Base-by-base conservation (phyloP, 2,329 filamentous ascomycete genomes). In the Calonectria hongkongensis region DNA sequence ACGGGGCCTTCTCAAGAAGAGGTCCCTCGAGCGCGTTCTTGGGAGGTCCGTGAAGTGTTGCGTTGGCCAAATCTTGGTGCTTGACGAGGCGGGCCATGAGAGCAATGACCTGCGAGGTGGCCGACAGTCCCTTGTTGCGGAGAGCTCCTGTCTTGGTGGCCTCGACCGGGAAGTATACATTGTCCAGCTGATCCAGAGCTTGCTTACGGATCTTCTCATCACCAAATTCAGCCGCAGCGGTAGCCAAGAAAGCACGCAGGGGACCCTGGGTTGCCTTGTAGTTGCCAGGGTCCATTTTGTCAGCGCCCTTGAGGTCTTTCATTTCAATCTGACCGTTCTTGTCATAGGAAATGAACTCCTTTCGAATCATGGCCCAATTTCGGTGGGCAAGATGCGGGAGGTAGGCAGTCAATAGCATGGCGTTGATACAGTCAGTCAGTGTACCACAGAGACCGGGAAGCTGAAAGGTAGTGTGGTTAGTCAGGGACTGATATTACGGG, bases 311-410 rank as follows among this genome's bases (percentile, higher is more conserved):
- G 33, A 73, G 71, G 21, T 67, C 71, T 5, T 21, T n/a, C 33
- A 73, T 63, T 3, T 66, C 28, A 10, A 73, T 62, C 13, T 73
- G 33, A 15, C 47, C 54, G 21, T 56, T 56, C 13, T 63, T 47
- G 45, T 66, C 62, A 28, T 67, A 66, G 16, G 50, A 36, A 39
- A 70, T 36, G 62, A 70, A 73, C 15, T 73, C 71, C 33, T 21
- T 73, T 15, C 71, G 67, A 36, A 73, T 70, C 67, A 73, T 73
- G 15, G 71, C 71, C 67, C 63, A 70, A 54, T 66, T 70, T 16
- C 71, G 62, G 63, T 73, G 71, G 28, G 67, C 67, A 16, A 73
- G 62, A 18, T 70, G 71, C 0, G 71, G 71, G 10, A 73, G 67
- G 18, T 73, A 73, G 43, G 67, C 67, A 30, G 71, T 73, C 30